Evolutionary conservation across 495 filamentous ascomycete genomes (phyloP).

Genomic region (Xylaria sp.): DNA sequence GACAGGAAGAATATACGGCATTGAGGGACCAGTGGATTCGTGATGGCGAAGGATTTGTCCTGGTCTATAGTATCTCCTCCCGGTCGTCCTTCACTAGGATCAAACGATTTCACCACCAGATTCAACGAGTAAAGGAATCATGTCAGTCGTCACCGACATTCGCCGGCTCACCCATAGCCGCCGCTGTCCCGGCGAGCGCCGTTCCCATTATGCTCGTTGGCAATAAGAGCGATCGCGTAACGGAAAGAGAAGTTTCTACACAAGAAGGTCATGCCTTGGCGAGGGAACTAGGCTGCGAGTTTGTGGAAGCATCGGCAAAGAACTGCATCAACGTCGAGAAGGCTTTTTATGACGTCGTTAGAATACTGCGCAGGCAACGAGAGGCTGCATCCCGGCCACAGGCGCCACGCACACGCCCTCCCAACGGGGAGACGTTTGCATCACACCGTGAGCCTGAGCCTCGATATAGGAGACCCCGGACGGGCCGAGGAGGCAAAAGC

Average conservation of each 20-base stretch:
- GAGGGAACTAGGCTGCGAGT: slow-evolving; percentile 92
- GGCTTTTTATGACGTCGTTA: slow-evolving; percentile 97
- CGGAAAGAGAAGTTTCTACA: slow-evolving; percentile 93
- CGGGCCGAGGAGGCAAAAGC: slow-evolving; percentile 5
- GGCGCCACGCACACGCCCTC: slow-evolving; percentile 37
- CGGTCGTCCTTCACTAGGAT: slow-evolving; percentile 94
- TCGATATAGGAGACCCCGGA: slow-evolving; percentile 18
- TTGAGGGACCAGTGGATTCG: slow-evolving; percentile 98
- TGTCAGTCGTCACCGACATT: slow-evolving; percentile 80
- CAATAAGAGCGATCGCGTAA: slow-evolving; percentile 96
- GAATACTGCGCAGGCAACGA: slow-evolving; percentile 83
- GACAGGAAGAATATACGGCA: slow-evolving; percentile 99
- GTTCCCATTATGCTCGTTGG: slow-evolving; percentile 98
- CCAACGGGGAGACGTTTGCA: slow-evolving; percentile 22
- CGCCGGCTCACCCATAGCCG: slow-evolving; percentile 63
- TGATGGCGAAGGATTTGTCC: slow-evolving; percentile 94
- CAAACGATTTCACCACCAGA: slow-evolving; percentile 93
- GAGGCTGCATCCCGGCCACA: slow-evolving; percentile 57
- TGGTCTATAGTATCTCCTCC: slow-evolving; percentile 98
- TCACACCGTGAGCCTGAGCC: neutral
- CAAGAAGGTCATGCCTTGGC: slow-evolving; percentile 94
- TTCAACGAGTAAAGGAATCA: slow-evolving; percentile 96
- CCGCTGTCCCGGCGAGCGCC: slow-evolving; percentile 62
- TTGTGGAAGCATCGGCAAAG: slow-evolving; percentile 98
- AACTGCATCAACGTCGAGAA: slow-evolving; percentile 99